phyloP scores from a whole-genome alignment of 148 eudicot species.

The Cornus florida region DNA sequence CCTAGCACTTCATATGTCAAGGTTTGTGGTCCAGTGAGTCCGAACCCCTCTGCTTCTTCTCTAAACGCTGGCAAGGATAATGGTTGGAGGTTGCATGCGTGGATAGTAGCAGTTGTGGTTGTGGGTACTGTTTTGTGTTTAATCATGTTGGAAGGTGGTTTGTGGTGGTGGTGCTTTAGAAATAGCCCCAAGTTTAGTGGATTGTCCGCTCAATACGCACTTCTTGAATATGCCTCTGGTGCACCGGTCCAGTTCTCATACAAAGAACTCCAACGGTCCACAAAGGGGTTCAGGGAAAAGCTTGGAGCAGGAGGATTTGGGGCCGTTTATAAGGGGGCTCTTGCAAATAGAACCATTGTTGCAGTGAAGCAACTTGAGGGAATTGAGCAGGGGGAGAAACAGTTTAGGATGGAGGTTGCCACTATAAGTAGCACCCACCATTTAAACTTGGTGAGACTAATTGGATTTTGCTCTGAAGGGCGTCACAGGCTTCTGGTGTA shows the following conservation, averaged over 20 bases:
- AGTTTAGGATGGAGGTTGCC: slow-evolving; percentile 93
- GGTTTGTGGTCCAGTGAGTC: slow-evolving; percentile 53
- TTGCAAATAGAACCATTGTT: slow-evolving; percentile 54
- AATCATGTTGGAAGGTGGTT: slow-evolving; percentile 41
- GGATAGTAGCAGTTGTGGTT: slow-evolving; percentile 60
- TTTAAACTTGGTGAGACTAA: slow-evolving; percentile 76
- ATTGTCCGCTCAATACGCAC: slow-evolving; percentile 63
- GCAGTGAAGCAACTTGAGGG: slow-evolving; percentile 92
- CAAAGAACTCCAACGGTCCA: slow-evolving; percentile 63
- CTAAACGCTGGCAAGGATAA: slow-evolving; percentile 3
- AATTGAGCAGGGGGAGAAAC: slow-evolving; percentile 91
- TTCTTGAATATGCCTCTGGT: slow-evolving; percentile 91
- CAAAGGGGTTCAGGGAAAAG: slow-evolving; percentile 77
- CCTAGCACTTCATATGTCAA: slow-evolving; percentile 88
- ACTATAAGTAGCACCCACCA: slow-evolving; percentile 94
- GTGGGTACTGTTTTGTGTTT: slow-evolving; percentile 40
- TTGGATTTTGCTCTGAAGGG: slow-evolving; percentile 86
- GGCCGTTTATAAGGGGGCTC: slow-evolving; percentile 68
- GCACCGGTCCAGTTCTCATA: slow-evolving; percentile 86
- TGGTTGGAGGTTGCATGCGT: slow-evolving; percentile 30
- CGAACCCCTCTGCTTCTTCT: slow-evolving; percentile 43
- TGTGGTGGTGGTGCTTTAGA: slow-evolving; percentile 84
- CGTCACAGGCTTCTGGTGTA: slow-evolving; percentile 77
- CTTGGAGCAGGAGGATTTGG: slow-evolving; percentile 95
- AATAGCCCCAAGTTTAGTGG: slow-evolving; percentile 57